Conservation (phyloP, 2,329 filamentous ascomycete genomes). For the Arthroderma sp. region DNA sequence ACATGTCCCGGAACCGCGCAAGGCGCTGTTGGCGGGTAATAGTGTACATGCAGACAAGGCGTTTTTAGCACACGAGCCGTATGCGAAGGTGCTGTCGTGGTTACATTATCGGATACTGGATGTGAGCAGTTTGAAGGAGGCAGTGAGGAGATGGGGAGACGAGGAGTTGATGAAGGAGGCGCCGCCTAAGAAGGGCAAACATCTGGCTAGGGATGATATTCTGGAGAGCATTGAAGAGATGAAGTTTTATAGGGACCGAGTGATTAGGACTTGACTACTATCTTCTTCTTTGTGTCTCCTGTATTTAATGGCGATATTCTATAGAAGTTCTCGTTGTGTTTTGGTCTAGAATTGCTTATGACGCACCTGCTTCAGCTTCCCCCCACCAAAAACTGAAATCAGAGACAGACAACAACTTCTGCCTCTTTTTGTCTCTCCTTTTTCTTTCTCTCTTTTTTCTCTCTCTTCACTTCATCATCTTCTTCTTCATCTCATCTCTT, state of each 20-base stretch:
- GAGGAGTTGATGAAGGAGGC: constrained; percentile 46
- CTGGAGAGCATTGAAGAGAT: constrained; percentile 92
- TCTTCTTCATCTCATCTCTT: not conserved
- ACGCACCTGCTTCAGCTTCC: not conserved
- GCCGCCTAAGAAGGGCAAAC: constrained; percentile 60
- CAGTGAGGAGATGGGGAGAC: constrained; percentile 65
- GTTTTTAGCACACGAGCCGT: constrained; percentile 66
- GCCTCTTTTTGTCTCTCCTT: not conserved
- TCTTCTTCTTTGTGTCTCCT: not conserved
- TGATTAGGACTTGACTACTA: constrained; percentile 41
- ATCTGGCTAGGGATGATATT: constrained; percentile 81
- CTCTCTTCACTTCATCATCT: not conserved
- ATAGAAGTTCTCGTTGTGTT: too few species aligned
- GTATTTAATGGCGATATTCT: too few species aligned
- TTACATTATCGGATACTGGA: constrained; percentile 86
- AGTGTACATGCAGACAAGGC: constrained; percentile 80
- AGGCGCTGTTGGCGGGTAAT: constrained; percentile 74
- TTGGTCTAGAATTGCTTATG: not conserved
- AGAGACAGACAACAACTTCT: too few species aligned
- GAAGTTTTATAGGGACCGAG: constrained; percentile 59
- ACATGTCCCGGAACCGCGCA: constrained; percentile 52
- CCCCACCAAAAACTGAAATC: too few species aligned
- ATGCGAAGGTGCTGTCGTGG: constrained; percentile 57
- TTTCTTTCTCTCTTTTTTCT: not conserved
- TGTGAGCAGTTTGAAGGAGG: constrained; percentile 86